Conservation (phyloP, 306 rosid species). For the Citrullus mucosospermus region DNA sequence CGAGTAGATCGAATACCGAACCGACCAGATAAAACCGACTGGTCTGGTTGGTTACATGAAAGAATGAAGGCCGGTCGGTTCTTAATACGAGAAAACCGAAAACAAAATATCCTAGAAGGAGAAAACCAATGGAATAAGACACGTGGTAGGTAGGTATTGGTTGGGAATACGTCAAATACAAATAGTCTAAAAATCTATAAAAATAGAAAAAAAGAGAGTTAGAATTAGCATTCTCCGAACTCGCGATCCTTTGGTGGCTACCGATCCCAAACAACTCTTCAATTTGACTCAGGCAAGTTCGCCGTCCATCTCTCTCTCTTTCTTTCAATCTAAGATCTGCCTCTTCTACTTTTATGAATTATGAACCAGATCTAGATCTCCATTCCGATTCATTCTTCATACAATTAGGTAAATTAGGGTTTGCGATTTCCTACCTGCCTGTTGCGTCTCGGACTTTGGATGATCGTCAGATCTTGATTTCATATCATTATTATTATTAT, state of each 20-base stretch:
- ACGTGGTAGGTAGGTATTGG: conserved; percentile 47
- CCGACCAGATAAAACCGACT: too few species aligned
- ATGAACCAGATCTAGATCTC: too few species aligned
- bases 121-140: neutral
- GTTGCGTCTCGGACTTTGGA: neutral
- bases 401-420: neutral
- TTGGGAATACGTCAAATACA: conserved; percentile 52
- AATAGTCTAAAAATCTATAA: conserved; percentile 5
- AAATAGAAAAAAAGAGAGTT: neutral
- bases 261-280: neutral
- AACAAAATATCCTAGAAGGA: too few species aligned
- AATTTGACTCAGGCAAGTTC: neutral
- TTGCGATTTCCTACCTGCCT: neutral
- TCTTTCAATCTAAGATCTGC: too few species aligned
- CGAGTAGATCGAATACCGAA: too few species aligned
- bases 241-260: neutral
- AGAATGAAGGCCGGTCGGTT: too few species aligned
- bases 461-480: neutral
- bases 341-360: neutral
- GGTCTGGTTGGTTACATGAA: neutral
- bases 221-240: neutral
- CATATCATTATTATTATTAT: too few species aligned
- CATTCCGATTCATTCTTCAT: too few species aligned
- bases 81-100: too few species aligned
- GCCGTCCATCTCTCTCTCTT: too few species aligned